Evolutionary conservation across 2,329 filamentous ascomycete genomes (phyloP).

Genomic region (Colletotrichum neosansevieriae): DNA sequence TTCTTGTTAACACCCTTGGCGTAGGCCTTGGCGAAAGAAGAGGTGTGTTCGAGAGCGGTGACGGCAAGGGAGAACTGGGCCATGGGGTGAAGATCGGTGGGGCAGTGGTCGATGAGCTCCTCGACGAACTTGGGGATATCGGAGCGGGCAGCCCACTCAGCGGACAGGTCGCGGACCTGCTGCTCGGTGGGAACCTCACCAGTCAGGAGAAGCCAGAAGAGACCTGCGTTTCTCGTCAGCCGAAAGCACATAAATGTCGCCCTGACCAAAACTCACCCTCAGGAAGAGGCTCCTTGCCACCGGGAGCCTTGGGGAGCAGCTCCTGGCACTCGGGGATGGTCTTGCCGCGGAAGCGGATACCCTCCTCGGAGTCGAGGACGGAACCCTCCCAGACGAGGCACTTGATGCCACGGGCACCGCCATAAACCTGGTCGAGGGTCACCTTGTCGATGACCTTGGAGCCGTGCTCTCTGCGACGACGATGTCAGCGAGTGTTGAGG

Average conservation of each 20-base stretch:
- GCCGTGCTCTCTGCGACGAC: conserved; percentile 80
- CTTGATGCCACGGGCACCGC: conserved; percentile 99
- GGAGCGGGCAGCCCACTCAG: conserved; percentile 98
- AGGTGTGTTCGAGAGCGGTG: conserved; percentile 98
- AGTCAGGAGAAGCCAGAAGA: conserved; percentile 99
- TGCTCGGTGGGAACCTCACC: conserved; percentile 98
- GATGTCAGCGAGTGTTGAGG: conserved; percentile 39
- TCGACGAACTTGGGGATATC: conserved; percentile 98
- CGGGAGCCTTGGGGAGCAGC: conserved; percentile 95
- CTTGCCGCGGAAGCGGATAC: conserved; percentile 99
- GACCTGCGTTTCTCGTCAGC: conserved; percentile 65
- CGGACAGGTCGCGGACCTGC: conserved; percentile 97
- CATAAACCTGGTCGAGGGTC: conserved; percentile 99
- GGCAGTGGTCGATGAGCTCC: conserved; percentile 99
- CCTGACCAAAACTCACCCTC: conserved; percentile 71
- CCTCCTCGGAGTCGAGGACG: conserved; percentile 97
- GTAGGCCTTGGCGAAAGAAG: conserved; percentile 97
- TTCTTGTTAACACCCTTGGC: conserved; percentile 99
- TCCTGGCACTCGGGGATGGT: conserved; percentile 99
- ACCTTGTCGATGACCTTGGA: conserved; percentile 97
- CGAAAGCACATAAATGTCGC: background rate
- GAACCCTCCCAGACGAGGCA: conserved; percentile 98
- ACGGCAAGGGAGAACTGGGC: conserved; percentile 98
- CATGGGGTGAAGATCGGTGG: conserved; percentile 99
- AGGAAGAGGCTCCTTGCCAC: conserved; percentile 95